Evolutionary conservation across 495 filamentous ascomycete species (phyloP), one percentile per base, ranked within the genome.

Genomic region (Podospora australis): DNA sequence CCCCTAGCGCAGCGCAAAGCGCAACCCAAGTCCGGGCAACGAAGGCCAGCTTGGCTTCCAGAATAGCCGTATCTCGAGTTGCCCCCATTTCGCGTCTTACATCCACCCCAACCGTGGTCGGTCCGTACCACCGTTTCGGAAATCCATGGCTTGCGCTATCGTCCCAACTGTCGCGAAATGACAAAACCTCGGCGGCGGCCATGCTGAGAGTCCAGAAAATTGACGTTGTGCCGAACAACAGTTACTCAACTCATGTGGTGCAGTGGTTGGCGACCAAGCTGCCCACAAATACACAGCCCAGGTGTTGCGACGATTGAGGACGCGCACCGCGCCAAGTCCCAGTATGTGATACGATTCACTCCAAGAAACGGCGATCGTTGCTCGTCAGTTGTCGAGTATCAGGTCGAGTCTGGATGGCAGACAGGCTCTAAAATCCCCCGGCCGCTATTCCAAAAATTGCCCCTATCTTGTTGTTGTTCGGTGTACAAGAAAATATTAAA

Each of bases 171-270:
- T 57, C 56, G 60, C 49, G 57, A 39, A 55, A 46, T 47, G 59
- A 55, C 50, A 64, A 38, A 58, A 67, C 62, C 48, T 62, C 59
- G 55, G 60, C 59, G 39, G 68, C 59, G 50, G 71, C 69, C 71
- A 74, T 74, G 44, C 40, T 69, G 70, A 63, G 50, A 64, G 58
- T 68, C 49, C 51, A 57, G 60, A 51, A 58, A 63, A 47, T 58
- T 69, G 63, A 63, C 61, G 48, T 58, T 60, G 55, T 54, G 52
- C 49, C 53, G 49, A 48, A 47, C 35, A 30, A 23, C 45, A 36
- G 44, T 32, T 62, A 53, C 56, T 60, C 60, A 53, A 70, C 57
- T 65, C 72, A 76, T 73, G 71, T 60, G 58, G 56, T 66, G 64
- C 62, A 62, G 59, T 60, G 35, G 26, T 56, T 26, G 52, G 41